Evolutionary conservation across 2,329 filamentous ascomycete species (phyloP), one percentile per base, ranked within the genome.

Genomic region (Aspergillus proliferans): DNA sequence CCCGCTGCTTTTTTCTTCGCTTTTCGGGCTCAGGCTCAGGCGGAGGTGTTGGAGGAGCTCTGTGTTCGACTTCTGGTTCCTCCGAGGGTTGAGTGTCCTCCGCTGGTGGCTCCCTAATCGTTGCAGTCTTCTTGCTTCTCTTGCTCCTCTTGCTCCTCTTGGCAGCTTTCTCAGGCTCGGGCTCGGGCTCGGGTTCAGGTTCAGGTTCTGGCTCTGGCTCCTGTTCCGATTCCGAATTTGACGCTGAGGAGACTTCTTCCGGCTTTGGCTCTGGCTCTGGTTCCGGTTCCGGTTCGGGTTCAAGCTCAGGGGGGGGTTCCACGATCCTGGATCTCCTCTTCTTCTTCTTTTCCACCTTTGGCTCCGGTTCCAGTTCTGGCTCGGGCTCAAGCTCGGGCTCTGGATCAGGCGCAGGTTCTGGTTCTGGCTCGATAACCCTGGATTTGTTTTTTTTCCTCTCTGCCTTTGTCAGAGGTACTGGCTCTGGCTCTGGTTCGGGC

Each of bases 1-100:
- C 74, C 12, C 89, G 85, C 54, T 94, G 87, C 65, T 86, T 94
- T 70, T 83, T 88, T 3, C 76, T 76, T 4, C 75, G 65, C 46
- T 79, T 81, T 52, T 76, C 82, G 10, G 77, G 57, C 8, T 59
- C 71, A 14, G 80, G 63, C 43, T 79, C 77, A 8, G 75, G 73
- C 7, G 76, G 72, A 44, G 78, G 76, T 22, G 77, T 78, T 8
- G 76, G 76, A 30, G 73, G 70, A 48, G 59, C 55, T 22, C 46
- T 59, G 39, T 58, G 55, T 40, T 63, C 62, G 12, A 47, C 50
- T 10, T 58, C 58, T 51, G 42, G 65, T 57, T 30, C 51, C 21
- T 49, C 50, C 19, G 22, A 33, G 15, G 44, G 47, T 40, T 71
- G 52, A 38, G 46, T 75, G 24, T 78, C 76, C 6, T 76, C 73